Conservation (phyloP, 2,329 filamentous ascomycete species). For the Cordyceps cateniannulata region DNA sequence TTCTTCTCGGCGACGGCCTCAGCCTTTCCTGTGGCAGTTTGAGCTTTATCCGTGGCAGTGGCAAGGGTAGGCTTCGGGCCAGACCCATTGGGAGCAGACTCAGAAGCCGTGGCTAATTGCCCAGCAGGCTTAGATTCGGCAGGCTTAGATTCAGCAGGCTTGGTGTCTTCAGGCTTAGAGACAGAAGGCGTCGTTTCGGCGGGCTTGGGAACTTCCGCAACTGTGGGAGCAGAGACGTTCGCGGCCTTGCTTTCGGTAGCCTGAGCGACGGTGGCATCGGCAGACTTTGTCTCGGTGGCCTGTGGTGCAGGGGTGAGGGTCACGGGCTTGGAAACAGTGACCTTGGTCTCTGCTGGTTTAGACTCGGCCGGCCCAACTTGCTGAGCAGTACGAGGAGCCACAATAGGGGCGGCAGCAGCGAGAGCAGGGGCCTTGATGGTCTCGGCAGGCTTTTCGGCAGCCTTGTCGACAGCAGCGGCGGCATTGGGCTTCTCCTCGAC, state of each 20-base stretch:
- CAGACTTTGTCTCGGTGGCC: conserved; percentile 15
- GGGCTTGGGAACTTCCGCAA: neutral
- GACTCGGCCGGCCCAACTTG: conserved; percentile 5
- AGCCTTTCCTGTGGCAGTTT: neutral
- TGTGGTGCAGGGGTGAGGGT: conserved; percentile 9
- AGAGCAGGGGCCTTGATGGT: conserved; percentile 14
- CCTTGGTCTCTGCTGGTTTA: conserved; percentile 15
- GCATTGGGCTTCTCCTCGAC: conserved; percentile 15
- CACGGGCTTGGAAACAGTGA: conserved; percentile 15
- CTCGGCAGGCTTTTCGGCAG: conserved; percentile 4
- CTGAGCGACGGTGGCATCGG: neutral
- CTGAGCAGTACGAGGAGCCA: conserved; percentile 14
- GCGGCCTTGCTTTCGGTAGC: conserved; percentile 4
- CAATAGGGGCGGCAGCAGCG: conserved; percentile 15
- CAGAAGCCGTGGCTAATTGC: conserved; percentile 15
- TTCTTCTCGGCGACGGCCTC: conserved; percentile 25
- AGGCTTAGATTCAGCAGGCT: neutral
- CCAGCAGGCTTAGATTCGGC: conserved; percentile 3
- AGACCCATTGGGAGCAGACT: conserved; percentile 17
- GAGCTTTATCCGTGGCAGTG: neutral
- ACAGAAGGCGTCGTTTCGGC: neutral
- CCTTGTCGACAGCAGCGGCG: conserved; percentile 1
- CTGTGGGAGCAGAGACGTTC: neutral
- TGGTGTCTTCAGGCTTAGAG: neutral
- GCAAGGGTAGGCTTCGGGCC: conserved; percentile 18